A percentile compares a stretch with the other conserved stretches of the same genome.
Conservation (phyloP, 2,329 filamentous ascomycete species). For the Endothia cerciana region DNA sequence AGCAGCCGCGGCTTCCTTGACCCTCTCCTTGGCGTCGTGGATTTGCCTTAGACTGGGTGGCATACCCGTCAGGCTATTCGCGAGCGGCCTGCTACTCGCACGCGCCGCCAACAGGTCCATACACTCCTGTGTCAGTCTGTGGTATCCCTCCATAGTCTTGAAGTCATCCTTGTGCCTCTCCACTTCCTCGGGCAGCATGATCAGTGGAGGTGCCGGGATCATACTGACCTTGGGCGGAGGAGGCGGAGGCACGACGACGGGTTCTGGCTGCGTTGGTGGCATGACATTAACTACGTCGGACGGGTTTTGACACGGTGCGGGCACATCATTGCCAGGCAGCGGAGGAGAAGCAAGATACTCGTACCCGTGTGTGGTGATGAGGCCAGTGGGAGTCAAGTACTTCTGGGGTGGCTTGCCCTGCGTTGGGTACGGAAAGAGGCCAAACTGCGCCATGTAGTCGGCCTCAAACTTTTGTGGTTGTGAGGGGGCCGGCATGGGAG, state of each 20-base stretch:
- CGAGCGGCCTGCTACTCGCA: conserved; percentile 3
- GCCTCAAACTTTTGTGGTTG: conserved; percentile 12
- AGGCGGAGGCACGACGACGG: conserved; percentile 1
- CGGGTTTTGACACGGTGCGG: background rate
- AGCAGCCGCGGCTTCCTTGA: conserved; percentile 19
- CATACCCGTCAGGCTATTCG: conserved; percentile 21
- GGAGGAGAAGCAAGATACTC: conserved; percentile 14
- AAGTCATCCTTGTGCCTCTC: conserved; percentile 6
- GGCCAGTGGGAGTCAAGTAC: conserved; percentile 9
- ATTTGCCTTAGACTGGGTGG: conserved; percentile 24
- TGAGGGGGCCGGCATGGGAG: background rate
- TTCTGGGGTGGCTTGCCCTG: conserved; percentile 12
- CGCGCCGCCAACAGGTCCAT: conserved; percentile 19
- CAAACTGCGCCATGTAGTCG: conserved; percentile 20
- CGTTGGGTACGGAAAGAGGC: conserved; percentile 13
- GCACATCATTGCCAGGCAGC: background rate
- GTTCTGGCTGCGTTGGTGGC: background rate
- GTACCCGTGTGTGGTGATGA: conserved; percentile 19
- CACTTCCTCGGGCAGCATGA: conserved; percentile 16
- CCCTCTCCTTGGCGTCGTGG: conserved; percentile 13
- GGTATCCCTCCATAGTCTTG: background rate
- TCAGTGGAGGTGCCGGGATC: conserved; percentile 14
- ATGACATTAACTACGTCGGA: background rate
- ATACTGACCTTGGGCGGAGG: conserved; percentile 3
- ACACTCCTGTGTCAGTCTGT: conserved; percentile 16